Conservation (phyloP, 2,329 filamentous ascomycete species). For the Ceratocystis diversiconidia region DNA sequence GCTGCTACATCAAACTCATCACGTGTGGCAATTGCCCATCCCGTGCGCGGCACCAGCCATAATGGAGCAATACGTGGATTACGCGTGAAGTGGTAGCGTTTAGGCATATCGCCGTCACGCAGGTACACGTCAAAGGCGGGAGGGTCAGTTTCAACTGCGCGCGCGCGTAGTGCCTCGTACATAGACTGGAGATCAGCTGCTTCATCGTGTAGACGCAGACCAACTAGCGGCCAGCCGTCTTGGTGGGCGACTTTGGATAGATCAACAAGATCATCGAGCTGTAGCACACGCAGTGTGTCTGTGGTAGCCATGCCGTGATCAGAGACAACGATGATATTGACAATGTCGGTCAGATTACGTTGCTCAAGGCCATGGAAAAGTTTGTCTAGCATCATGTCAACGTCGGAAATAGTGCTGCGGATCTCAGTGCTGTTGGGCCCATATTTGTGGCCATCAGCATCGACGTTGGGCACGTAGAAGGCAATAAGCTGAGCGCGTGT, state of each 20-base stretch:
- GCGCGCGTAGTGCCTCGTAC: constrained; percentile 36
- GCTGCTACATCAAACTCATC: constrained; percentile 56
- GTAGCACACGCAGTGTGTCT: constrained; percentile 62
- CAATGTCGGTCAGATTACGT: constrained; percentile 74
- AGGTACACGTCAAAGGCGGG: constrained; percentile 77
- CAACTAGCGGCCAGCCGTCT: constrained; percentile 89
- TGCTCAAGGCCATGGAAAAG: constrained; percentile 63
- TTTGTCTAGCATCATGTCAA: constrained; percentile 66
- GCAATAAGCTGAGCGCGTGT: constrained; percentile 81
- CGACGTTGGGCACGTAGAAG: constrained; percentile 87
- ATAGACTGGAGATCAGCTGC: constrained; percentile 46
- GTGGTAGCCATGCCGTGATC: constrained; percentile 98
- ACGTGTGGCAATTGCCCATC: constrained; percentile 79
- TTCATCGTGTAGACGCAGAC: constrained; percentile 62
- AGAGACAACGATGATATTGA: constrained; percentile 91
- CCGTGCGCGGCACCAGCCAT: constrained; percentile 84
- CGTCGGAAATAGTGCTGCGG: constrained; percentile 57
- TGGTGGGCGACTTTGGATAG: constrained; percentile 62
- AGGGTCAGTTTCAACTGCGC: constrained; percentile 34
- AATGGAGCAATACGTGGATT: constrained; percentile 85
- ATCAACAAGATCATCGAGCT: constrained; percentile 81
- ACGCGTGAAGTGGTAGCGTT: constrained; percentile 76
- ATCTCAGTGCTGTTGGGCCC: constrained; percentile 95
- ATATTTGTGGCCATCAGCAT: constrained; percentile 71
- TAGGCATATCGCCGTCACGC: constrained; percentile 74